Conservation (phyloP, 73 alveolate genomes). For the Tetrahymena malaccensis region DNA sequence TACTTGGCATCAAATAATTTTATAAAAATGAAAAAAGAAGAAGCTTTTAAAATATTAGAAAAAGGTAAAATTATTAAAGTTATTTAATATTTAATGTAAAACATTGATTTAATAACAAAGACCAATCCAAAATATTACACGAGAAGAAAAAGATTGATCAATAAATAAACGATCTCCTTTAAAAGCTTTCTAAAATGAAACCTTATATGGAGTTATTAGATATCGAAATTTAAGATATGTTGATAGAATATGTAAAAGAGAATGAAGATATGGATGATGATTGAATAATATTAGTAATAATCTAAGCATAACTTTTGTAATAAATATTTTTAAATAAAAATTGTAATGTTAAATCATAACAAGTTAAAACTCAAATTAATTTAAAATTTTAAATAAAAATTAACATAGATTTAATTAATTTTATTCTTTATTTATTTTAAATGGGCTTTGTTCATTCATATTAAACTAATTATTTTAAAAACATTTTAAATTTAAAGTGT, state of each 20-base stretch:
- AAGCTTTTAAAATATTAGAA: neutral
- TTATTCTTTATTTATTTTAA: too few species aligned
- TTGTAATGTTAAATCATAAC: too few species aligned
- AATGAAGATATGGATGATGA: neutral
- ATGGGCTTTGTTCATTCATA: too few species aligned
- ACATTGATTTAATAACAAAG: neutral
- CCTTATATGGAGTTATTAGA: neutral
- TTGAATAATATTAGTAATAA: neutral
- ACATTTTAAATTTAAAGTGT: too few species aligned
- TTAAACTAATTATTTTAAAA: too few species aligned
- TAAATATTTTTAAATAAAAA: too few species aligned
- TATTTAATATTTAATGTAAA: neutral
- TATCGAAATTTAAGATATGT: neutral
- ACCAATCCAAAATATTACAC: neutral
- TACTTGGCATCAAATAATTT: neutral
- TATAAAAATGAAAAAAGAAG: neutral
- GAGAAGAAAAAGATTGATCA: neutral
- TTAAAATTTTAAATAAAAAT: too few species aligned
- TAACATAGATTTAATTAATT: too few species aligned
- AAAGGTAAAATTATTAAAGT: neutral
- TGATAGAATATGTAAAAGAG: neutral
- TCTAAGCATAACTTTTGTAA: too few species aligned
- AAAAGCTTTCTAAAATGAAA: neutral
- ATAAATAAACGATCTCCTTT: neutral
- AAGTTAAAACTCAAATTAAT: too few species aligned